Evolutionary conservation across 1,139 yeast genomes (phyloP).

Genomic region (Suhomyces kunorum): DNA sequence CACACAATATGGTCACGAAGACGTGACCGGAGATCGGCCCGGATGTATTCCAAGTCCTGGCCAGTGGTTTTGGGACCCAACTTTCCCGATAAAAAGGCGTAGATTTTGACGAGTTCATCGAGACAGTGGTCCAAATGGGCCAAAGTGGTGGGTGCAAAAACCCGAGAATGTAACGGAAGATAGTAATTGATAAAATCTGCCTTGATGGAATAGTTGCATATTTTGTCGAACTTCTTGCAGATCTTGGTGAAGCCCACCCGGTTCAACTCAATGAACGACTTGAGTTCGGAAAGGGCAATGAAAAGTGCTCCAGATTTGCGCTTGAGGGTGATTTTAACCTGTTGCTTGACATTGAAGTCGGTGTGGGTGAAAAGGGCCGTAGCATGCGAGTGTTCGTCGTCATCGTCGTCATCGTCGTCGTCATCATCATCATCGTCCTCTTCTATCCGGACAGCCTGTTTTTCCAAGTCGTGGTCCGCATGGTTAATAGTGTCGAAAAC

Average conservation of each 20-base stretch:
- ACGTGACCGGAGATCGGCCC: constrained; percentile 69
- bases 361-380: constrained; percentile 46
- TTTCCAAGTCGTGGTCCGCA: constrained; percentile 20
- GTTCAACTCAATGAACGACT: constrained; percentile 79
- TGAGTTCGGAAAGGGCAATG: constrained; percentile 78
- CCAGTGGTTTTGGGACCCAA: constrained; percentile 29
- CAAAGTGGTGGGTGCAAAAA: constrained; percentile 50
- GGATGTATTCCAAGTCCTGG: constrained; percentile 51
- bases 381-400: constrained; percentile 34
- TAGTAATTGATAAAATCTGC: constrained; percentile 50
- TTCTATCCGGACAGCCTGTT: constrained; percentile 13
- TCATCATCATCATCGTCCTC: constrained; percentile 34
- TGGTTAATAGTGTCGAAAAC: constrained; percentile 33
- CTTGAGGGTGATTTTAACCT: constrained; percentile 65
- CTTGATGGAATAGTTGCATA: constrained; percentile 62
- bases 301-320: constrained; percentile 65
- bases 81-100: constrained; percentile 43
- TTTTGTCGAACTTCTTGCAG: constrained; percentile 86
- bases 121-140: constrained; percentile 48
- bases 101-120: constrained; percentile 51
- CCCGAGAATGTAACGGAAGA: constrained; percentile 42
- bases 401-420: constrained; percentile 46
- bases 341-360: constrained; percentile 51
- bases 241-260: constrained; percentile 87
- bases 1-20: constrained; percentile 91